These are phyloP conservation scores for Penium margaritaceum DNA, from an alignment of 139 green algal species.

Conservation along the genomic window DNA sequence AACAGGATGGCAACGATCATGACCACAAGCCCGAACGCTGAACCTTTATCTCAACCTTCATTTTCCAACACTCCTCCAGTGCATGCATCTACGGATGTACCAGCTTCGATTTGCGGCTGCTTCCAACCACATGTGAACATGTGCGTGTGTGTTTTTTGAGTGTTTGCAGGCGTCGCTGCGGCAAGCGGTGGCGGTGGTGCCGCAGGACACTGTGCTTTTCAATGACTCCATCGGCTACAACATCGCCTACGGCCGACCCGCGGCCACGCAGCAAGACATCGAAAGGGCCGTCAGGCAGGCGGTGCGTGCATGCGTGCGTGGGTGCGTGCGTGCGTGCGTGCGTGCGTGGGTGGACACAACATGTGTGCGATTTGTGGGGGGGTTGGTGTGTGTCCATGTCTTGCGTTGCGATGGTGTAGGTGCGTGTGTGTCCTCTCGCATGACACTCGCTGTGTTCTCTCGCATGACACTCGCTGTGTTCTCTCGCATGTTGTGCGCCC, in stretches of 20 bases:
- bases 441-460: too few relatives aligned
- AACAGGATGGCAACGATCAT: too few relatives aligned
- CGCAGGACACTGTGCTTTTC: conserved; percentile 87
- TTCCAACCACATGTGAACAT: too few relatives aligned
- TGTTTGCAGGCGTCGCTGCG: conserved; percentile 40
- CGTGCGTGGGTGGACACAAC: conserved; percentile 2
- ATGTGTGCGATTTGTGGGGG: too few relatives aligned
- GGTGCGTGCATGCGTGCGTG: conserved; percentile 35
- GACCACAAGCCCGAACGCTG: background rate
- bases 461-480: too few relatives aligned
- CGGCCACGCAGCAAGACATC: conserved; percentile 58
- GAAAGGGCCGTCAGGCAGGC: conserved; percentile 42
- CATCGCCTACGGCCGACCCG: conserved; percentile 72
- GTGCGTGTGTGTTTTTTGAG: too few relatives aligned
- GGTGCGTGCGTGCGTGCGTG: background rate
- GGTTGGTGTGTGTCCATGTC: background rate
- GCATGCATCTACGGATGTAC: too few relatives aligned
- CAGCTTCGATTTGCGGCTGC: too few relatives aligned
- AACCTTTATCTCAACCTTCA: too few relatives aligned
- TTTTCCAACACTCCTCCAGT: background rate
- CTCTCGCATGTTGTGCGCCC: too few relatives aligned
- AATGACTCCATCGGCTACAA: conserved; percentile 91
- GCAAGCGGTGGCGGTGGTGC: conserved; percentile 50
- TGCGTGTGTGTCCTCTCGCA: too few relatives aligned
- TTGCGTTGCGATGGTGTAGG: background rate